phyloP scores from a whole-genome alignment of 305 asterid genomes.

The Petunia hybrid region DNA sequence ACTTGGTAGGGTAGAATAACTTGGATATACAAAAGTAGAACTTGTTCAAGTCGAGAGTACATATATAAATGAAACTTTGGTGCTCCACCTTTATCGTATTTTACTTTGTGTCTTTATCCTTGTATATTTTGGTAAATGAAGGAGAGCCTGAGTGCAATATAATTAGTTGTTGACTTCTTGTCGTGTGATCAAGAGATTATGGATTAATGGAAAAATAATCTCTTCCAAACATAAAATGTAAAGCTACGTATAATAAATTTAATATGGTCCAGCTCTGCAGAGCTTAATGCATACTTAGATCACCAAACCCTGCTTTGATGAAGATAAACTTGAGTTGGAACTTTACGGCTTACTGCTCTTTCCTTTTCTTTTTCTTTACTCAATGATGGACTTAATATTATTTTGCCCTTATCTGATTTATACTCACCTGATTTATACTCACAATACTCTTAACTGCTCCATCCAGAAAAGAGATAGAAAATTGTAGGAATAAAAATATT shows the following conservation, averaged over 20 bases:
- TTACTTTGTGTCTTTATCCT: too few relatives aligned
- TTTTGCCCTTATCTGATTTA: background rate
- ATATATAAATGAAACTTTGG: background rate
- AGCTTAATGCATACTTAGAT: too few relatives aligned
- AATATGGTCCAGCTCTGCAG: too few relatives aligned
- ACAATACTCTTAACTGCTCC: background rate
- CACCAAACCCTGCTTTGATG: too few relatives aligned
- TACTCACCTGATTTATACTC: background rate
- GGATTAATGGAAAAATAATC: too few relatives aligned
- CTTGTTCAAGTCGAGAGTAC: background rate
- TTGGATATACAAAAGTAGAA: background rate
- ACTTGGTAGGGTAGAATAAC: background rate
- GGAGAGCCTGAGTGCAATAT: too few relatives aligned
- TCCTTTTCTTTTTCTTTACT: background rate
- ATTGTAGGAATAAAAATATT: background rate
- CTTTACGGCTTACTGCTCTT: background rate
- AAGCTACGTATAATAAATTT: too few relatives aligned
- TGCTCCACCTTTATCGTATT: background rate
- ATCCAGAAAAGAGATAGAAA: background rate
- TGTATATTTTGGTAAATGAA: too few relatives aligned
- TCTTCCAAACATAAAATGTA: too few relatives aligned
- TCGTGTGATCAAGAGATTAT: too few relatives aligned
- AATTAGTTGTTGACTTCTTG: too few relatives aligned
- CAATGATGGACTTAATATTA: background rate
- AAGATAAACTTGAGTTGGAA: background rate